These are phyloP conservation scores for Aspergillus neoniger DNA, from an alignment of 2,329 filamentous ascomycete species.

Conservation along the genomic window DNA sequence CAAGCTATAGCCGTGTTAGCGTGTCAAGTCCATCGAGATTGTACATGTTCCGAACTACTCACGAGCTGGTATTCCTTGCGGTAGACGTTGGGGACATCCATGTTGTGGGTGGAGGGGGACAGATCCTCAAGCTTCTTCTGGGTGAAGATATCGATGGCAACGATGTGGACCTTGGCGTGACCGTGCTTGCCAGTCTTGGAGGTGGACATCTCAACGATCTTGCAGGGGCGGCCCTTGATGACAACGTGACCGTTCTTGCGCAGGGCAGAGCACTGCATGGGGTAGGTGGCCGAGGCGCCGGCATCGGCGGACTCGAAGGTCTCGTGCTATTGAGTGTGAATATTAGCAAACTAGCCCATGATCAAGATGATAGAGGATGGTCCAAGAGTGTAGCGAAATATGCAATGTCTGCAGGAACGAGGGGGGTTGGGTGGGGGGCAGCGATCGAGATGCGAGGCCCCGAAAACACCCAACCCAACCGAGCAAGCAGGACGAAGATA, in stretches of 20 bases:
- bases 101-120: slow-evolving; percentile 86
- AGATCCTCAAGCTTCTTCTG: slow-evolving; percentile 99
- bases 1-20: slow-evolving; percentile 61
- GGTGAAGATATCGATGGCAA: slow-evolving; percentile 99
- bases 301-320: slow-evolving; percentile 94
- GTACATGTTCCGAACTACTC: slow-evolving; percentile 49
- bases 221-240: slow-evolving; percentile 99
- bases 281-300: slow-evolving; percentile 90
- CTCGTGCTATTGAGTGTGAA: slow-evolving; percentile 56
- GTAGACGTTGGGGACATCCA: slow-evolving; percentile 88
- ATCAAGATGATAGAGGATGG: background rate
- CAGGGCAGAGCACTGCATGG: slow-evolving; percentile 99
- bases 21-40: background rate
- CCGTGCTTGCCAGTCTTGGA: slow-evolving; percentile 99
- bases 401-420: slow-evolving; percentile 19
- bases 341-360: slow-evolving; percentile 12
- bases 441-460: slow-evolving; percentile 33
- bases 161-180: slow-evolving; percentile 99
- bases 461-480: slow-evolving; percentile 21
- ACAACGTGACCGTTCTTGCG: slow-evolving; percentile 99
- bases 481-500: slow-evolving; percentile 27
- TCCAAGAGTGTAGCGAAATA: background rate
- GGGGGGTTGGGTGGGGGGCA: slow-evolving; percentile 16
- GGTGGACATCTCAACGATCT: slow-evolving; percentile 99
- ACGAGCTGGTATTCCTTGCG: slow-evolving; percentile 94